Evolutionary conservation across 139 green algal species (phyloP), one percentile per base, ranked within the genome.

Genomic region (Pleodorina starrii): DNA sequence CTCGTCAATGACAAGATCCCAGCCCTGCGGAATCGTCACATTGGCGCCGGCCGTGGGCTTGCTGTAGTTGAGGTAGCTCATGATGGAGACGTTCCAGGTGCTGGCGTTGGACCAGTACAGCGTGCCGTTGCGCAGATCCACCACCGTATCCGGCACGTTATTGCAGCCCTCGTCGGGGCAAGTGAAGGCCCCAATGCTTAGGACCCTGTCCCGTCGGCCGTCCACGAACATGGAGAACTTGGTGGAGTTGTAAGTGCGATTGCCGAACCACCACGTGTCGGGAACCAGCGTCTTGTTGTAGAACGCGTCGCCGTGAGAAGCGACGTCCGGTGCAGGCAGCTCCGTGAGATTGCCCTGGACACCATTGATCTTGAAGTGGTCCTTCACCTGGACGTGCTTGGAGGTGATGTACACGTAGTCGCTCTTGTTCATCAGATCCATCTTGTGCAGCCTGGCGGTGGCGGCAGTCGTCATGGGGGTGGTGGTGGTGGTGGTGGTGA

Each of bases 1-100:
- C 72, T 78, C 88, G 38, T 91, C 89, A 32, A 92, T 89, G 50
- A 90, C 66, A 0, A 92, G 80, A 76, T 88, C 77, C 91, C 89
- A 94, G 54, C 91, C 90, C 19, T 42, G 83, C 10, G 90, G 87
- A 3, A 91, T 69, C 27, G 73, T 91, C 10, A 90, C 71, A 77
- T 91, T 86, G 10, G 36, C 40, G 35, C 85, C 90, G 0, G 59
- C 27, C 1, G 5, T 4, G 0, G 90, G 90, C 43, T 85, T 93
- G 85, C 36, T 35, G 73, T 14, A 4, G 2, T 27, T 43, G 51
- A n/a, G n/a, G 9, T 59, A 35, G 27, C 35, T 69, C 2, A 17
- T 40, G 51, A 35, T 7, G 17, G 7, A 36, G 43, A 40, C 57
- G 17, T 80, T 80, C 90, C 90, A 92, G 29, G 90, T 90, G 71